Evolutionary conservation across 2,329 filamentous ascomycete genomes (phyloP), one percentile per base, ranked within the genome.

Genomic region (Trichophyton verrucosum): DNA sequence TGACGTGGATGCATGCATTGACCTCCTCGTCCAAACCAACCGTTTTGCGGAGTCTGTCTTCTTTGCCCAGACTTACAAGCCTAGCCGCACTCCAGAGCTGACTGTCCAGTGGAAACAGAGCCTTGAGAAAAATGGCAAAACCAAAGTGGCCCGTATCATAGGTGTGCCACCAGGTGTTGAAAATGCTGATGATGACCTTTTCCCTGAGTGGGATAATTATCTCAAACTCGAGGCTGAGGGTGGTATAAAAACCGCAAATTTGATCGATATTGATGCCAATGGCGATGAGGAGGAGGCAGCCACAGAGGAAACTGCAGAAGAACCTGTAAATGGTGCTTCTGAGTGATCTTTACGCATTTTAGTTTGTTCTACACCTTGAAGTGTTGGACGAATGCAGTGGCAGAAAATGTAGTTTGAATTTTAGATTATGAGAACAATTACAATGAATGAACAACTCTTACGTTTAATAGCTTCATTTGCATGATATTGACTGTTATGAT

Each of bases 141-240:
- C 81, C 9, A 89, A 94, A 66, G 87, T 97, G 3, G 84, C 88
- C 9, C 87, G 92, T 76, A 80, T 91, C 58, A 82, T 99, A 60
- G 92, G 88, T 63, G 81, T 89, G 0, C 94, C 94, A 0, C 88
- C 84, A 0, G 86, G 88, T 67, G 89, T 91, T 62, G 76, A 75
- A 2, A 80, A 81, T 63, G 63, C 68, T 40, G 82, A 84, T 63
- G 87, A 87, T 46, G 91, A 95, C 2, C 81, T 99, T 67, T 99
- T 99, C 77, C 92, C 92, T 0, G 90, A 96, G 69, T 99, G 94
- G 94, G 88, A 96, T 3, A 87, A 94, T 74, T 96, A 89, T 79
- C 72, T 97, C 67, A 81, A 82, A 69, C 72, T 96, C 64, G 94
- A 97, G 77, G 82, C 81, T 62, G 86, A 91, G 67, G 87, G 88